These are phyloP conservation scores for Colletotrichum sp. DNA, from an alignment of 2,329 filamentous ascomycete genomes.

Conservation along the genomic window DNA sequence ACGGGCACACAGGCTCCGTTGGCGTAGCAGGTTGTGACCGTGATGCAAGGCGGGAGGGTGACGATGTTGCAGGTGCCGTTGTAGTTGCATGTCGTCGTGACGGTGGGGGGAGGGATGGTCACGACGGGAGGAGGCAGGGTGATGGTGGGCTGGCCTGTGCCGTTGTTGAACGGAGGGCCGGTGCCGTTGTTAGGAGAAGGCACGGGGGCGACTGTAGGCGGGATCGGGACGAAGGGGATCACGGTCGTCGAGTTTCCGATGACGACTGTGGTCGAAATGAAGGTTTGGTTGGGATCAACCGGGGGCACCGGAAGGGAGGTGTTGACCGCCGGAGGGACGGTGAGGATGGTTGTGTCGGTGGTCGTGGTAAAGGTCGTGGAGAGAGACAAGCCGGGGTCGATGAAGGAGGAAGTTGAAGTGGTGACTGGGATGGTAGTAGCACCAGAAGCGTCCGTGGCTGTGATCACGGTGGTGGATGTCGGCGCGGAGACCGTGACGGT, in stretches of 20 bases:
- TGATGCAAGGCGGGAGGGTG: not conserved
- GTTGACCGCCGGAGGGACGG: not conserved
- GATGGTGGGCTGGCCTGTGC: not conserved
- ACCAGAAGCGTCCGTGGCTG: not conserved
- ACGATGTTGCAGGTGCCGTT: not conserved
- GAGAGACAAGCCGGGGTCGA: not conserved
- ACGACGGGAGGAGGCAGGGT: not conserved
- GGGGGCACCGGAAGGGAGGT: not conserved
- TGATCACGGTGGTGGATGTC: not conserved
- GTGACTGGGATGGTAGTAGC: not conserved
- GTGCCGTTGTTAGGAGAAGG: not conserved
- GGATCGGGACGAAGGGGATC: not conserved
- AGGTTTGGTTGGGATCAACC: not conserved
- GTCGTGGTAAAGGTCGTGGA: not conserved
- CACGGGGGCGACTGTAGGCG: not conserved
- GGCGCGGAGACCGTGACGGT: not conserved
- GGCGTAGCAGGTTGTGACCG: not conserved
- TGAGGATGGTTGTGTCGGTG: not conserved
- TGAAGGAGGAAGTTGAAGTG: not conserved
- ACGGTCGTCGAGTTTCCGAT: not conserved
- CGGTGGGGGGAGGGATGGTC: not conserved
- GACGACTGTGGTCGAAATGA: not conserved
- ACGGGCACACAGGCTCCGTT: not conserved
- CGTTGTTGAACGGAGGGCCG: not conserved
- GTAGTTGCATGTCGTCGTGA: not conserved